Evolutionary conservation across 306 rosid genomes (phyloP), one percentile per base, ranked within the genome.

Genomic region (Prunus padus): DNA sequence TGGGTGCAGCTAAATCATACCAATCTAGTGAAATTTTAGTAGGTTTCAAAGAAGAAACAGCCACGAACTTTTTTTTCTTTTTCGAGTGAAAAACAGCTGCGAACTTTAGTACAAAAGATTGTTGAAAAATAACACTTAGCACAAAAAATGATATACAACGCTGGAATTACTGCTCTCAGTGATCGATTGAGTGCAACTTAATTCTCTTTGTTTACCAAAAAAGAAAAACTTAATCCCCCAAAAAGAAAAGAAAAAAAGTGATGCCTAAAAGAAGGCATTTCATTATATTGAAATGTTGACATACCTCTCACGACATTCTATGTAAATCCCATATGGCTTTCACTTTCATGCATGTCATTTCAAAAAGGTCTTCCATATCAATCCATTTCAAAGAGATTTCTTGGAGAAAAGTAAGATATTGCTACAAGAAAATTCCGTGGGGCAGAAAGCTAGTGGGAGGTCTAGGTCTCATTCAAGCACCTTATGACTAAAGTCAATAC

Each of bases 391-490:
- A 18, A 30, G 23, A 16, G 45, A 62, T 62, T 62, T 62, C 20
- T 28, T 16, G 45, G 45, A 20, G 44, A 16, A 62, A 62, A 62
- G 67, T 62, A 62, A 62, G 67, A 62, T 37, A 37, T 62, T 30
- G 67, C 67, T 8, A 62, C 67, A 14, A 28, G 44, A 62, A 62
- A 62, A 62, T 62, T 62, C 45, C 44, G 20, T 30, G 67, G 67
- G 67, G 67, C 20, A 5, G 45, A 28, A 10, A 62, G 23, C 44
- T 28, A 30, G 67, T 62, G 65, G 62, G 33, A 59, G 65, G 28
- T 7, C 9, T 59, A 25, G 18, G 33, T 25, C 42, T 26, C 65
- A 59, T 59, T 59, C 37, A 59, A 59, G 65, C 65, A 61, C 66
- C 40, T 61, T 28, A 61, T 26, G 12, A 61, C 42, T 15, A 28